phyloP scores from a whole-genome alignment of 2,329 filamentous ascomycete genomes.

The Drechslerella dactyloides region DNA sequence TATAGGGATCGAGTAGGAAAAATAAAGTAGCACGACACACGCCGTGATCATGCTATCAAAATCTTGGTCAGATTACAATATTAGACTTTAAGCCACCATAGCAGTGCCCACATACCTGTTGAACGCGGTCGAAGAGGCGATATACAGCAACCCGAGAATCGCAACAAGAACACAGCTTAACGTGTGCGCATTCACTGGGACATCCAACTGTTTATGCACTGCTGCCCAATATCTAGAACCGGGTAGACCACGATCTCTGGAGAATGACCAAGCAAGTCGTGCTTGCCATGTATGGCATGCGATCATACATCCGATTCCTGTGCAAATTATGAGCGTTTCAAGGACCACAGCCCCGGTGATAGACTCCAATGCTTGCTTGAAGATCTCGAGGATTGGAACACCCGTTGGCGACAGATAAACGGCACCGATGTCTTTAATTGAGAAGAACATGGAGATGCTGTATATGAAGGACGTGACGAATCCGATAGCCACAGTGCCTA shows the following conservation, averaged over 20 bases:
- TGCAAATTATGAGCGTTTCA: conserved; percentile 59
- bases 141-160: conserved; percentile 60
- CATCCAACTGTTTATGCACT: conserved; percentile 57
- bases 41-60: conserved; percentile 54
- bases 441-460: conserved; percentile 64
- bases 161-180: conserved; percentile 57
- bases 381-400: conserved; percentile 61
- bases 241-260: conserved; percentile 60
- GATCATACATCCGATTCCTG: conserved; percentile 60
- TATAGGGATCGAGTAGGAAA: conserved; percentile 56
- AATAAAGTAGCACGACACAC: conserved; percentile 55
- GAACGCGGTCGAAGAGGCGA: conserved; percentile 61
- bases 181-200: conserved; percentile 59
- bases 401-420: conserved; percentile 60
- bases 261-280: conserved; percentile 60
- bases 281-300: conserved; percentile 55
- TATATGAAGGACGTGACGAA: conserved; percentile 63
- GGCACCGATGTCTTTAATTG: conserved; percentile 61
- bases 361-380: conserved; percentile 60
- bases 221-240: conserved; percentile 58
- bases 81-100: neutral
- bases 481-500: conserved; percentile 62
- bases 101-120: conserved; percentile 55
- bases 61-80: conserved; percentile 21
- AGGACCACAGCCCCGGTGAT: conserved; percentile 59